phyloP scores from a whole-genome alignment of 345 rosid genomes.

The thale cress (Arabidopsis thaliana) region DNA sequence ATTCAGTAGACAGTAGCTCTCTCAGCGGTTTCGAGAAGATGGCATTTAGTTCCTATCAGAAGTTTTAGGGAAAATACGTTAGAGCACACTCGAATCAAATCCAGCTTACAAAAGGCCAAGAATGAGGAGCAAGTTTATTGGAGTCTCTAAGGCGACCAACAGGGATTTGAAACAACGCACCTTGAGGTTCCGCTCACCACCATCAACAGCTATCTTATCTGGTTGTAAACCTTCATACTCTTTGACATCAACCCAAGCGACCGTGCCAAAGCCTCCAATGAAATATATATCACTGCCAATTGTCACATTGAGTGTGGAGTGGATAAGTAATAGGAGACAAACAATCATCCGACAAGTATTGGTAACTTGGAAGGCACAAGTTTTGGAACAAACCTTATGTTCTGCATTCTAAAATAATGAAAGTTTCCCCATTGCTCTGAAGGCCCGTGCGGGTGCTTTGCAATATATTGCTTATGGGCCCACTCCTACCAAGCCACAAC shows the following conservation, averaged over 20 bases:
- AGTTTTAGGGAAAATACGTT: slow-evolving; percentile 8
- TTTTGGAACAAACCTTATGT: slow-evolving; percentile 66
- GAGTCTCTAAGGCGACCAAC: not conserved
- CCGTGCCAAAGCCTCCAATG: slow-evolving; percentile 98
- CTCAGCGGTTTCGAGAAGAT: slow-evolving; percentile 82
- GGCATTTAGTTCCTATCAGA: slow-evolving; percentile 74
- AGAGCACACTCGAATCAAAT: not conserved
- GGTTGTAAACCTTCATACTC: slow-evolving; percentile 85
- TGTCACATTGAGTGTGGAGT: slow-evolving; percentile 14
- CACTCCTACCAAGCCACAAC: slow-evolving; percentile 67
- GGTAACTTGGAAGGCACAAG: slow-evolving; percentile 12
- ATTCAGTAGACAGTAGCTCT: slow-evolving; percentile 64
- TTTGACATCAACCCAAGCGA: slow-evolving; percentile 96
- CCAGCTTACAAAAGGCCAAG: not conserved
- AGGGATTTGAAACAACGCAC: slow-evolving; percentile 43
- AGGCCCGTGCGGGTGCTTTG: slow-evolving; percentile 89
- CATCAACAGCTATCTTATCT: slow-evolving; percentile 93
- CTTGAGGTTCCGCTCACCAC: slow-evolving; percentile 93
- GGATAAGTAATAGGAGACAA: not conserved
- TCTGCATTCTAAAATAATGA: slow-evolving; percentile 93
- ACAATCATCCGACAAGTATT: slow-evolving; percentile 7
- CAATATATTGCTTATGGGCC: slow-evolving; percentile 94
- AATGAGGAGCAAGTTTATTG: not conserved
- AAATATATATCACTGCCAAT: slow-evolving; percentile 85
- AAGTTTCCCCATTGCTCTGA: slow-evolving; percentile 98